Base-by-base conservation (phyloP, 169 alveolate species). In the Plasmodium falciparum region DNA sequence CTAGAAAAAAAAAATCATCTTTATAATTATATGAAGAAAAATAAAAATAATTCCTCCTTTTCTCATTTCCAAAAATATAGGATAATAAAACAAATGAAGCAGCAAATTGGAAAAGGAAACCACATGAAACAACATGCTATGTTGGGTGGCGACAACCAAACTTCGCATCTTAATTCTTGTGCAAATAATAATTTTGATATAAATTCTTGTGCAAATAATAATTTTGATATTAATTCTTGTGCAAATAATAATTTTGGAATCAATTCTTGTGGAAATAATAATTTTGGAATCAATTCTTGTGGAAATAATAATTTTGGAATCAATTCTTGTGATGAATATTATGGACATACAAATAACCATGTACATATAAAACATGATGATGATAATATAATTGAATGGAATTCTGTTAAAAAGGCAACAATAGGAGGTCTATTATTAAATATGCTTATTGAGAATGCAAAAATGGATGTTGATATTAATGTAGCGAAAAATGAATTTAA, bases 401-500 rank as follows among this genome's bases (percentile, higher is more conserved):
- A 91, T 63, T 88, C 93, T 50, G 83, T 72, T 13, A 94, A 92
- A 54, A 90, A 92, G 13, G 96, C 96, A 1, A 89, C 95, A 24
- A 89, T 92, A 9, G 96, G 96, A 1, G 96, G 96, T 1, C 88
- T 89, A 26, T 89, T 93, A 56, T 62, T 93, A 56, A 78, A 93
- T 78, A 94, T 94, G 72, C 73, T 93, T 22, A 91, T 93, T 63
- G 92, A 91, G 8, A 86, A 93, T 59, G 93, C 95, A 47, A 80
- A 89, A 50, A 89, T 93, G 33, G 94, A 93, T 50, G 94, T 93
- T 26, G 96, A 93, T 59, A 45, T 93, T 54, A 83, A 90, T 33
- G 75, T 92, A 17, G 96, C 96, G 3, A 71, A 92, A 45, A 74
- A 92, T 49, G 95, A 93, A 88, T 88, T 88, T 45, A 83, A 75